These are phyloP conservation scores for Fraxinus anomala DNA, from an alignment of 257 asterid genomes.

Conservation along the genomic window DNA sequence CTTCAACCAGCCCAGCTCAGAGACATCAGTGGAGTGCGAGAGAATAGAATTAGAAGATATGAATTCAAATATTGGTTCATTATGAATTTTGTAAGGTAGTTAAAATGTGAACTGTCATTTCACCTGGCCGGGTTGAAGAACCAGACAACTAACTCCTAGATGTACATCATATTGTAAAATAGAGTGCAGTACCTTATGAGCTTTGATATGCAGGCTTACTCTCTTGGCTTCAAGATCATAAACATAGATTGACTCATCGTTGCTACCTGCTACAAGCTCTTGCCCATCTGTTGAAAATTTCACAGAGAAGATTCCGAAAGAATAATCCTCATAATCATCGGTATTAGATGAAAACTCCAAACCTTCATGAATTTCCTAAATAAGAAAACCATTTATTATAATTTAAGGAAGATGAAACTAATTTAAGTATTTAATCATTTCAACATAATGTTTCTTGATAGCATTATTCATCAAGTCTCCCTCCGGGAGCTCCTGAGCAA, in stretches of 20 bases:
- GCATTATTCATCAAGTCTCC: neutral
- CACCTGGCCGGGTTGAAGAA: neutral
- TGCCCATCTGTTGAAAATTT: conserved; percentile 90
- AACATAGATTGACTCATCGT: conserved; percentile 70
- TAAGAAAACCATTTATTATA: conserved; percentile 5
- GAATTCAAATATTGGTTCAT: conserved; percentile 10
- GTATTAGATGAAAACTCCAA: conserved; percentile 63
- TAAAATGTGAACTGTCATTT: conserved; percentile 3
- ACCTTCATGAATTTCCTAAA: conserved; percentile 96
- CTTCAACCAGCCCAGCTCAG: neutral
- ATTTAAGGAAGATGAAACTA: conserved; percentile 12
- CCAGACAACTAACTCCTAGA: neutral
- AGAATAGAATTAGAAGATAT: neutral
- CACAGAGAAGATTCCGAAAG: conserved; percentile 92
- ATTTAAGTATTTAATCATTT: neutral
- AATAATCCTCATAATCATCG: conserved; percentile 58
- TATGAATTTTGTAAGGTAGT: conserved; percentile 7
- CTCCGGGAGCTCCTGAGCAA: conserved; percentile 6
- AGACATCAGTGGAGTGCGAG: neutral
- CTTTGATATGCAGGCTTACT: conserved; percentile 74
- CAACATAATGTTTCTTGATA: neutral
- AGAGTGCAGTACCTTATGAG: conserved; percentile 66
- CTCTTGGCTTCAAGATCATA: conserved; percentile 80
- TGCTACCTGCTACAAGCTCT: conserved; percentile 87
- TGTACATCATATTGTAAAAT: conserved; percentile 2